phyloP scores from a whole-genome alignment of 352 stramenopile species.

The Aphanomyces invadans region DNA sequence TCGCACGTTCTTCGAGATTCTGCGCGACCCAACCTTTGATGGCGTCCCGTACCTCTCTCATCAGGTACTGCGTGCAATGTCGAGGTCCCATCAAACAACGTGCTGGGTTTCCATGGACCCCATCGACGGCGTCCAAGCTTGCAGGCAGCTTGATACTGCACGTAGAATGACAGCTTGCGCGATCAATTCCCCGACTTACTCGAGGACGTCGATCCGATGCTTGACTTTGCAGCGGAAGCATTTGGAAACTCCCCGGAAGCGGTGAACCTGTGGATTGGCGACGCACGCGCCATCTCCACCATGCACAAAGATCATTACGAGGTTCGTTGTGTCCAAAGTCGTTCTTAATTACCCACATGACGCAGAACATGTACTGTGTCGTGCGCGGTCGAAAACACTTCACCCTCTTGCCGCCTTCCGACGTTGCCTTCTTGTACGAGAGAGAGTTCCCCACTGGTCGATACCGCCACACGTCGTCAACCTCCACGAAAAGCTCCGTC shows the following conservation, averaged over 20 bases:
- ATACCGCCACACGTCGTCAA: constrained; percentile 35
- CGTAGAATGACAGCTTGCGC: constrained; percentile 72
- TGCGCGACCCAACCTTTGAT: constrained; percentile 50
- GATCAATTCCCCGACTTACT: constrained; percentile 60
- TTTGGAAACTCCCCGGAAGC: constrained; percentile 78
- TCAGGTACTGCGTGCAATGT: constrained; percentile 31
- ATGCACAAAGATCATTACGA: constrained; percentile 99
- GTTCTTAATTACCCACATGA: constrained; percentile 4
- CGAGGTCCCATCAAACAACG: background rate
- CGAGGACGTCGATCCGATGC: constrained; percentile 49
- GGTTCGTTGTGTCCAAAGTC: constrained; percentile 30
- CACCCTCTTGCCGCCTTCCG: constrained; percentile 81
- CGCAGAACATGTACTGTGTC: constrained; percentile 96
- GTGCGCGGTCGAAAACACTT: constrained; percentile 94
- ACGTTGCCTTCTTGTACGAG: constrained; percentile 87
- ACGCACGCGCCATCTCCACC: constrained; percentile 90
- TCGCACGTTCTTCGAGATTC: constrained; percentile 39
- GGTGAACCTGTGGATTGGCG: constrained; percentile 98
- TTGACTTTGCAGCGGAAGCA: constrained; percentile 48
- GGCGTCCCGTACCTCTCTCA: constrained; percentile 79
- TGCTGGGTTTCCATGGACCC: no score
- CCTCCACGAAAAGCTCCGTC: background rate
- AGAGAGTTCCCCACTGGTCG: constrained; percentile 48
- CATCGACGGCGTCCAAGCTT: no score
- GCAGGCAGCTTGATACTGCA: no score